A percentile compares a stretch with the other conserved stretches of the same genome.
Evolutionary conservation across 306 rosid genomes (phyloP).

Genomic region (Cercis canadensis): DNA sequence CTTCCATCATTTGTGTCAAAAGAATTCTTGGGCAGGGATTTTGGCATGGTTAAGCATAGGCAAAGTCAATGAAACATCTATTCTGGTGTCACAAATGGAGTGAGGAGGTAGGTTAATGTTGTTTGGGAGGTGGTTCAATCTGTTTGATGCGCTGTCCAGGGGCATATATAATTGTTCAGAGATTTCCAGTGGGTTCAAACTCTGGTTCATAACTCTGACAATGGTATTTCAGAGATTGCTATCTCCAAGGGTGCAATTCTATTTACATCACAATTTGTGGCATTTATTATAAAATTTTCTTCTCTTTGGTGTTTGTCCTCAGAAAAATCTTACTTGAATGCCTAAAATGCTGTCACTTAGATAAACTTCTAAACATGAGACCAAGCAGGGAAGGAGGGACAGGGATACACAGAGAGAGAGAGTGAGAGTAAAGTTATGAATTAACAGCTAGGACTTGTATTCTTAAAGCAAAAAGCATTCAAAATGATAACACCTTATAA

Average conservation of each 20-base stretch:
- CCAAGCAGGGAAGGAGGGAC: not conserved
- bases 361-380: conserved; percentile 17
- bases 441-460: not conserved
- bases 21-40: too few species aligned
- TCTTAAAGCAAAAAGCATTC: not conserved
- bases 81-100: conserved; percentile 2
- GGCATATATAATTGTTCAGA: conserved; percentile 7
- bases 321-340: not conserved
- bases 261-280: conserved; percentile 20
- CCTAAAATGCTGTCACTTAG: conserved; percentile 14
- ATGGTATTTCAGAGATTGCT: not conserved
- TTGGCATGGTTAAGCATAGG: not conserved
- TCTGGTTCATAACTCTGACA: conserved; percentile 5
- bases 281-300: conserved; percentile 8
- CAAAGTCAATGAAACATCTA: conserved; percentile 16
- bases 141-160: not conserved
- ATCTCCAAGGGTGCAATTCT: conserved; percentile 2
- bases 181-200: not conserved
- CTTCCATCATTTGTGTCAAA: too few species aligned
- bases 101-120: conserved; percentile 14
- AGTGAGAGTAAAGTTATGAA: not conserved
- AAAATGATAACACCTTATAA: conserved; percentile 10
- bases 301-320: conserved; percentile 5
- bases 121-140: conserved; percentile 11
- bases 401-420: not conserved